Evolutionary conservation across 1,139 yeast species (phyloP), one percentile per base, ranked within the genome.

Genomic region (Scheffersomyces segobiensis): DNA sequence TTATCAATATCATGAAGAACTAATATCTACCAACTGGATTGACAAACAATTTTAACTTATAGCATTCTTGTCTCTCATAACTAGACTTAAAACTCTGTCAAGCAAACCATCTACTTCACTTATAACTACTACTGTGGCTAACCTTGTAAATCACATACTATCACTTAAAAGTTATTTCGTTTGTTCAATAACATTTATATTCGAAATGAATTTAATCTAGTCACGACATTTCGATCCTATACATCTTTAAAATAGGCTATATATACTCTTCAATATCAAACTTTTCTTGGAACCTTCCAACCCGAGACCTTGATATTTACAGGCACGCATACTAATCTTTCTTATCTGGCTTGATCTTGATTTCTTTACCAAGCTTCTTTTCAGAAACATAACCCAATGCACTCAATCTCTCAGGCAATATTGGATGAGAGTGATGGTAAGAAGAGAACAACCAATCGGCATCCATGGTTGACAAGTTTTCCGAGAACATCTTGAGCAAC

Each of bases 381-480:
- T 72, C 81, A 59, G 77, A 78, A 52, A 77, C 78, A 66, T 80
- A 80, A 39, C 85, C 87, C 60, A 95, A 79, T 10, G 97, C 97
- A 52, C 77, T 72, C 66, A 95, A 81, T 78, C 99, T 88, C 77
- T 95, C 98, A 19, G 95, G 86, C 64, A 93, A 78, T 58, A 92
- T 88, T 55, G 99, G 99, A 69, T 95, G 99, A 54, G 95, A 88
- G 73, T 90, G 88, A 71, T 89, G 93, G 75, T 91, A 95, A 52
- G 96, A 88, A 42, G 97, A 89, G 74, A 87, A 95, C 65, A 93
- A 82, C 84, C 93, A 86, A 71, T 95, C 98, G 49, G 96, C 96
- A 69, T 89, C 92, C 79, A 92, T 83, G 46, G 93, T 84, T 57
- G 93, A 83, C 72, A 95, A 83, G 74, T 95, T 93, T 71, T 91